Base-by-base conservation (phyloP, 768 basidiomycete species). In the Leucosporidium yakuticum region DNA sequence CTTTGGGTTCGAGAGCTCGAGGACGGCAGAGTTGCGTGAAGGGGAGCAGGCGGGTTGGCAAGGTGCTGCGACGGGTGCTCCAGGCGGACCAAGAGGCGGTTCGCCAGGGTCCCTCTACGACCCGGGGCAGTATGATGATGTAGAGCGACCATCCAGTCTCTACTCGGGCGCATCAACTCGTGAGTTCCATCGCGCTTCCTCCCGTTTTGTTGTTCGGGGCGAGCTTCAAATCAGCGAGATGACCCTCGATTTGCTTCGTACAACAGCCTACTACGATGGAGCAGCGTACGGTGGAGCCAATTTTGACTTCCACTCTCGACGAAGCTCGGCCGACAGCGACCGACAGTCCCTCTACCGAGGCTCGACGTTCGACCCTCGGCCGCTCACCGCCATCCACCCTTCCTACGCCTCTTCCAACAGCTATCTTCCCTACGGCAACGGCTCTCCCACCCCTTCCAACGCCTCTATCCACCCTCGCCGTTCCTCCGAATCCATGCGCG, bases 1-100 rank as follows among this genome's bases (percentile, higher is more conserved):
- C 79, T 56, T 82, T 80, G n/a, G 77, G 70, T 53, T 77, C 68
- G 49, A 81, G 76, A 20, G 84, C 77, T 39, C 84, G 75, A 4
- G 85, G 14, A 44, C 51, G 0, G 36, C 7, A 14, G 32, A 57
- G 34, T 20, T 20, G 60, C 39, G 65, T 25, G 17, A 29, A 27
- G 34, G 29, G 53, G 39, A 20, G 54, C 44, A 49, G 44, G 27
- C 25, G n/a, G 55, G 27, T 27, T 32, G 29, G 25, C 55, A 20
- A 32, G 55, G 55, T 32, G 50, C 69, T n/a, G 53, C 60, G 25
- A 27, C 62, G 12, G 29, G 11, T 7, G 31, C 56, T 15, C 8
- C 64, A n/a, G 34, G 39, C 20, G 25, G 47, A 17, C 44, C 57
- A 51, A 62, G 64, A 48, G 25, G 54, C 4, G 55, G 64, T 23